Evolutionary conservation across 2,329 filamentous ascomycete species (phyloP).

Genomic region (Colletotrichum sp.): DNA sequence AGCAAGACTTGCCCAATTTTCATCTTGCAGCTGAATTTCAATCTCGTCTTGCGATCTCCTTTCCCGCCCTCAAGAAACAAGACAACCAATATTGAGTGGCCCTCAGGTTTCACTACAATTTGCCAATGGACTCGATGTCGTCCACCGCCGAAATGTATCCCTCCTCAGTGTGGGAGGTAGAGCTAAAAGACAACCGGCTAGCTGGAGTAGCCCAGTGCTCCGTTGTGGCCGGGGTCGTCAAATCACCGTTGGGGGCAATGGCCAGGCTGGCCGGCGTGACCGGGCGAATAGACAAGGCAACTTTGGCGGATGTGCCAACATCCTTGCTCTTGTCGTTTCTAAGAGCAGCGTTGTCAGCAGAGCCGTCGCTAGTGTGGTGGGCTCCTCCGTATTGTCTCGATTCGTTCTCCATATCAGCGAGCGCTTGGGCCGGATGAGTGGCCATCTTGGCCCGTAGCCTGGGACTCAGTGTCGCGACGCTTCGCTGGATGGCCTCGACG

Average conservation of each 20-base stretch:
- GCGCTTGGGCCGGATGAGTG: neutral
- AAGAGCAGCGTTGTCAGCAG: neutral
- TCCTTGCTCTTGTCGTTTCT: neutral
- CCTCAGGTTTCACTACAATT: neutral
- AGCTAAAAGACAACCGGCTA: slow-evolving; percentile 10
- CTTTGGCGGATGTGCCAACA: neutral
- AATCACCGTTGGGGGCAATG: neutral
- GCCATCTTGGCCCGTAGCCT: slow-evolving; percentile 2
- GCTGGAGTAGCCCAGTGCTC: slow-evolving; percentile 16
- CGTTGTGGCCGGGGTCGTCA: slow-evolving; percentile 1
- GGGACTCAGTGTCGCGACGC: slow-evolving; percentile 34
- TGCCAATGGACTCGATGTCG: neutral
- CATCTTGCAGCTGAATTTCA: neutral
- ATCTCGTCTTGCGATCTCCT: neutral
- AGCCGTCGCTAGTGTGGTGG: neutral
- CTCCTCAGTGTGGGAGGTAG: neutral
- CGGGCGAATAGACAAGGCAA: neutral
- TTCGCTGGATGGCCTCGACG: slow-evolving; percentile 33
- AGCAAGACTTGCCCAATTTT: neutral
- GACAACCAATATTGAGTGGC: neutral
- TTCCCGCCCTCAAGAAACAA: neutral
- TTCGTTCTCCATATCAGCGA: slow-evolving; percentile 4
- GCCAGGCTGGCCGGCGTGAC: slow-evolving; percentile 10
- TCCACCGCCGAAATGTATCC: neutral
- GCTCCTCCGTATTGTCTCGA: neutral